Evolutionary conservation across 2,329 filamentous ascomycete genomes (phyloP).

Genomic region (Nigrograna mackinnonii): DNA sequence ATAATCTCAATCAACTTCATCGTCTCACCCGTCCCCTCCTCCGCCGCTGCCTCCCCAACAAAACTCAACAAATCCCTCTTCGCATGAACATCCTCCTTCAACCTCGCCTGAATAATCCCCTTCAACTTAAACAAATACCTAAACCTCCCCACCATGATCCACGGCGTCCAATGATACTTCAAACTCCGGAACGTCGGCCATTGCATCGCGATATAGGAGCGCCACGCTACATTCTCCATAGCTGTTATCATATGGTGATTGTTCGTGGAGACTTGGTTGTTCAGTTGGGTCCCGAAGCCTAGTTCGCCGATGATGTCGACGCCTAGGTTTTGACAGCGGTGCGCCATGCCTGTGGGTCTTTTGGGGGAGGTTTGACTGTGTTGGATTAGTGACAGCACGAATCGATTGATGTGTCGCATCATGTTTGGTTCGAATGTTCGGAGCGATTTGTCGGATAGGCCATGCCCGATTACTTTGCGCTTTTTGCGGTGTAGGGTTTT

Average conservation of each 20-base stretch:
- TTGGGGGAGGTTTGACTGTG: too few species aligned
- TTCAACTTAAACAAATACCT: not conserved
- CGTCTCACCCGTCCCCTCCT: slow-evolving; percentile 32
- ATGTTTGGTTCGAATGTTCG: slow-evolving; percentile 43
- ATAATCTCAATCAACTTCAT: slow-evolving; percentile 1
- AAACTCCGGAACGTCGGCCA: not conserved
- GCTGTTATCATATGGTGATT: slow-evolving; percentile 23
- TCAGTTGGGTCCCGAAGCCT: slow-evolving; percentile 34
- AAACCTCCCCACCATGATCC: not conserved
- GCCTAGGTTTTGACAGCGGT: slow-evolving; percentile 6
- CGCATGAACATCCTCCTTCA: not conserved
- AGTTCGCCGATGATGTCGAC: slow-evolving; percentile 48
- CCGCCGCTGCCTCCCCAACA: slow-evolving; percentile 39
- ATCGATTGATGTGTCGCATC: slow-evolving; percentile 27
- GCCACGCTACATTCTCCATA: slow-evolving; percentile 12
- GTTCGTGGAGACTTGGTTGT: slow-evolving; percentile 18
- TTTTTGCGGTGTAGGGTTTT: slow-evolving; percentile 35
- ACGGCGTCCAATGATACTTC: not conserved
- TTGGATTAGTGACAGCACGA: too few species aligned
- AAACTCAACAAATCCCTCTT: too few species aligned
- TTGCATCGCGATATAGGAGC: slow-evolving; percentile 11
- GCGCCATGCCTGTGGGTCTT: too few species aligned
- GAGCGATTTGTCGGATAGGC: slow-evolving; percentile 42
- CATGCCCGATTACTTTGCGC: slow-evolving; percentile 42
- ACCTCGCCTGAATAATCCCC: slow-evolving; percentile 1